phyloP scores from a whole-genome alignment of 202 grass and related monocot genomes.

The Cymbopogon flexuosus region DNA sequence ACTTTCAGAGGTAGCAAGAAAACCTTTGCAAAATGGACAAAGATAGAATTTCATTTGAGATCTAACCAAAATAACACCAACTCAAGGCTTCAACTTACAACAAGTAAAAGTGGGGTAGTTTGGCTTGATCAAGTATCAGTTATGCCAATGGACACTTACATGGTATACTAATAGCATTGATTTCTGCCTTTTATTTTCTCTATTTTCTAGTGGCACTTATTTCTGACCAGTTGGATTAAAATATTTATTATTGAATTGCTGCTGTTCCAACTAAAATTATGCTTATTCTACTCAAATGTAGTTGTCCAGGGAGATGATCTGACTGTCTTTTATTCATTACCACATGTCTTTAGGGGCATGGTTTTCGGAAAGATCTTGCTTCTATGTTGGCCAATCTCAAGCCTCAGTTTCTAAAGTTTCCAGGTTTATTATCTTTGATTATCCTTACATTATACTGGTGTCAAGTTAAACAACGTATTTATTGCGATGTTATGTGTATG shows the following conservation, averaged over 20 bases:
- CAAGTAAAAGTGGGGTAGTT: conserved; percentile 55
- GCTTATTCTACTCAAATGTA: neutral
- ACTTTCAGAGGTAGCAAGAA: conserved; percentile 53
- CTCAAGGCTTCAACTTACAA: conserved; percentile 71
- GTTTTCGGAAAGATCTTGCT: conserved; percentile 83
- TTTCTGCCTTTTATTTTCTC: neutral
- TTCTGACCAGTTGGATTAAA: neutral
- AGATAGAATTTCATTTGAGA: conserved; percentile 60
- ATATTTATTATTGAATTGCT: neutral
- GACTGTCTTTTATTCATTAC: conserved; percentile 1
- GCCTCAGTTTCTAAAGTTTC: conserved; percentile 81
- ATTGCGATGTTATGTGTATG: neutral
- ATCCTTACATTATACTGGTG: neutral
- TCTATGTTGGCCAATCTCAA: conserved; percentile 71
- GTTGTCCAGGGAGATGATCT: neutral
- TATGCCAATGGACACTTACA: conserved; percentile 67
- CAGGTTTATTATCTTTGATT: conserved; percentile 47
- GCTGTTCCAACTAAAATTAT: neutral
- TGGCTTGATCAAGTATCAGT: conserved; percentile 92
- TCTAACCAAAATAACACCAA: conserved; percentile 51
- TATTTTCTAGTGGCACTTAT: neutral
- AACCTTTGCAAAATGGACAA: conserved; percentile 59
- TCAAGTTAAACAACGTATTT: conserved; percentile 14
- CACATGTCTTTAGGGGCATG: conserved; percentile 51
- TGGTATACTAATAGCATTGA: conserved; percentile 39